Base-by-base conservation (phyloP, 2,329 filamentous ascomycete species). In the Beauveria pseudobassiana region DNA sequence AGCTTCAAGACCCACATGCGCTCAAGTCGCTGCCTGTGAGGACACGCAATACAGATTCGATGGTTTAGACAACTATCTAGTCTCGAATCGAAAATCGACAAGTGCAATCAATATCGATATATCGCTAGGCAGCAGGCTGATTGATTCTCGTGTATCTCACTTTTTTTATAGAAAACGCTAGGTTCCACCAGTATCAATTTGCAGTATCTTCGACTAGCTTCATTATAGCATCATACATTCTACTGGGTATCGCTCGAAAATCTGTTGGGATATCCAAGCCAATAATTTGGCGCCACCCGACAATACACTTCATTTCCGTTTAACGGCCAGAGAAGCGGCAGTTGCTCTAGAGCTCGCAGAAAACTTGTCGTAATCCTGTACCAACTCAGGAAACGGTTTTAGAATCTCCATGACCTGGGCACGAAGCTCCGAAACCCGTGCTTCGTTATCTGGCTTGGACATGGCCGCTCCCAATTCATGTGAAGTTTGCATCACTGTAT, bases 291-390 rank as follows among this genome's bases (percentile, higher is more conserved):
- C 14, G 20, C 16, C 24, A 14, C 10, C 18, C 1, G 0, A 42
- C 9, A 14, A 2, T 10, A 4, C 10, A 16, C 5, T 14, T 42
- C 43, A 58, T 30, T 42, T 50, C 18, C 34, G 40, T 43, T 34
- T 28, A 10, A 7, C 46, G 14, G 45, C 46, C 22, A 58, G 14
- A 20, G 22, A 28, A 28, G 55, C 46, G 8, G 55, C 55, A n/a
- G 55, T 58, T 42, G 55, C 40, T 28, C 62, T 56, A 18, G 51
- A 45, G 24, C 56, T 55, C 3, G 62, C 57, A 7, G 62, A 51
- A 30, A 71, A 69, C 18, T 62, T 64, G 34, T 71, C 70, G 63
- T 71, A 71, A 53, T 71, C 71, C 18, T 65, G 64, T 20, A 62
- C 64, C 56, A 72, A 64, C 7, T 68, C 66, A 5, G 70, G 70